Percentiles rank a stretch among this genome's conserved stretches.
These are phyloP conservation scores for Candida patagonica DNA, from an alignment of 805 yeast species.

Conservation along the genomic window DNA sequence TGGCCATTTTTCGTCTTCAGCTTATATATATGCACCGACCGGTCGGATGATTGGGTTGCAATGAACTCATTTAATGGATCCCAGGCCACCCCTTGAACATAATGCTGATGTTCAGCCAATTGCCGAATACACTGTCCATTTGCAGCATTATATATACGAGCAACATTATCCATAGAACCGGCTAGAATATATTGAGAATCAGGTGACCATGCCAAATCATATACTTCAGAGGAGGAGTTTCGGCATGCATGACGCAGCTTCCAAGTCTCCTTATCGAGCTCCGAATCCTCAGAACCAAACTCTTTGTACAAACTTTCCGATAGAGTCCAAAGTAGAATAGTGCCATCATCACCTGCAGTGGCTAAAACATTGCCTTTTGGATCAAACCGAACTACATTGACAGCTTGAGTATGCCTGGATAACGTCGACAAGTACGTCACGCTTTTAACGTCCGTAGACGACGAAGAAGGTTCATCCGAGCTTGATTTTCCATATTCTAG, in stretches of 20 bases:
- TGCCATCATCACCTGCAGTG: constrained; percentile 93
- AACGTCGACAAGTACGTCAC: constrained; percentile 76
- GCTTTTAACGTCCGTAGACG: constrained; percentile 3
- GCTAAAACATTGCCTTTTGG: constrained; percentile 62
- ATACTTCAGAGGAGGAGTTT: constrained; percentile 63
- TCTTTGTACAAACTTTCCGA: constrained; percentile 34
- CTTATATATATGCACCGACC: constrained; percentile 65
- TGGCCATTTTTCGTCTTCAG: constrained; percentile 29
- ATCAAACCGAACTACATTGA: constrained; percentile 78
- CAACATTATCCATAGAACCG: constrained; percentile 84
- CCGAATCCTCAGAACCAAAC: constrained; percentile 36
- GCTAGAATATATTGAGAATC: constrained; percentile 66
- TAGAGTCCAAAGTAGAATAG: constrained; percentile 68
- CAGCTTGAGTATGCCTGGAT: constrained; percentile 87
- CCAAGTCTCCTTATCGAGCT: constrained; percentile 62
- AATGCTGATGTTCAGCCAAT: constrained; percentile 70
- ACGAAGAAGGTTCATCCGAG: not conserved
- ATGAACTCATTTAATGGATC: constrained; percentile 74
- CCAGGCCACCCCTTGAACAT: constrained; percentile 95
- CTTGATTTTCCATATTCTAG: constrained; percentile 26
- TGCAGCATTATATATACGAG: constrained; percentile 54
- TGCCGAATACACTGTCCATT: constrained; percentile 51
- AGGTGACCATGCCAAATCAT: constrained; percentile 92
- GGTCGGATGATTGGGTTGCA: constrained; percentile 85
- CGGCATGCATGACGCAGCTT: constrained; percentile 48